Conservation (phyloP, 352 stramenopile genomes). For the Globisporangium parvum region DNA sequence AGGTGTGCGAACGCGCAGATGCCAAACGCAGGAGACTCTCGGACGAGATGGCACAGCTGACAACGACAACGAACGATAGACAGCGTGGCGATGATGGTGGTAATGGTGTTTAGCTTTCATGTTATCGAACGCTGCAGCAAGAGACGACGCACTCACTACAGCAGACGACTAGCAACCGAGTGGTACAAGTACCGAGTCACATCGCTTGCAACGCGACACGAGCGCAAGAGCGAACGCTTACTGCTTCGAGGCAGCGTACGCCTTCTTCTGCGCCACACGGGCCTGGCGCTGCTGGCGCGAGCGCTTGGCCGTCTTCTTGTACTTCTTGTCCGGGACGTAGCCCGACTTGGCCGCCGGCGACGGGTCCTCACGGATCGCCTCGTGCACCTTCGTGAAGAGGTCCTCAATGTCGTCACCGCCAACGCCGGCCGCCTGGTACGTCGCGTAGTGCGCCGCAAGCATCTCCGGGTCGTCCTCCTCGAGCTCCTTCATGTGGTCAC, state of each 20-base stretch:
- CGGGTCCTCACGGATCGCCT: slow-evolving; percentile 97
- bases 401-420: slow-evolving; percentile 90
- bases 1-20: too few relatives aligned
- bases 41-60: too few relatives aligned
- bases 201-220: neutral
- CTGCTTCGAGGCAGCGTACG: slow-evolving; percentile 64
- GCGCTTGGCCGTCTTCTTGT: slow-evolving; percentile 92
- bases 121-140: slow-evolving; percentile 2
- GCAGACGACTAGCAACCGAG: neutral
- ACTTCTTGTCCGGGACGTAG: slow-evolving; percentile 91
- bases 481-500: slow-evolving; percentile 99
- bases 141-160: neutral
- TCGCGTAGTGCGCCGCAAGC: slow-evolving; percentile 95
- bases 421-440: slow-evolving; percentile 93
- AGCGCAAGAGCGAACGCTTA: slow-evolving; percentile 14
- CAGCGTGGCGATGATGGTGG: neutral
- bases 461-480: slow-evolving; percentile 99
- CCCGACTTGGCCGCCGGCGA: slow-evolving; percentile 89
- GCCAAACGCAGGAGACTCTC: too few relatives aligned
- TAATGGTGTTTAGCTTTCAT: slow-evolving; percentile 22
- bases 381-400: slow-evolving; percentile 93
- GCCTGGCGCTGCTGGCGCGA: slow-evolving; percentile 94
- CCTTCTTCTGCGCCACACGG: slow-evolving; percentile 96
- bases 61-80: too few relatives aligned
- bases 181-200: neutral